Base-by-base conservation (phyloP, 345 rosid genomes). In the Angophora floribunda region DNA sequence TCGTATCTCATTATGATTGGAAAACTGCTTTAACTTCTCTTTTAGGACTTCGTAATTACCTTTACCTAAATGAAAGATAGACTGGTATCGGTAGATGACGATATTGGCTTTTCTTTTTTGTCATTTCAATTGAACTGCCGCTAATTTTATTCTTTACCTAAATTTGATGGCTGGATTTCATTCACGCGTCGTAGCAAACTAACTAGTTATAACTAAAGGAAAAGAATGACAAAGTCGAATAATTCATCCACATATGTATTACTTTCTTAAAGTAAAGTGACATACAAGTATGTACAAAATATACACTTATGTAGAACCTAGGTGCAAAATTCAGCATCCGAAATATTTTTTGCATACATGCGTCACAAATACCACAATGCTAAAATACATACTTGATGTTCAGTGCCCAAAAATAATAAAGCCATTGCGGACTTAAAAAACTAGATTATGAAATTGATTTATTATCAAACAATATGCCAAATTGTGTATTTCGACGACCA, bases 71-170 rank as follows among this genome's bases (percentile, higher is more conserved):
- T 16, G 80, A 67, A 63, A 63, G 22, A 67, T 16, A 67, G 45
- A 3, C 9, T 1, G 6, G 32, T 4, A 36, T 36, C 4, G 4
- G 41, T 32, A 36, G 7, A 1, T 2, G 12, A 21, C 1, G 2
- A 75, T 41, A 10, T 75, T 21, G 49, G 2, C 49, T 6, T 22
- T 75, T 75, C 10, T 2, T 36, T 36, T 36, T 3, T 36, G 1
- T 41, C 28, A 19, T n/a, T 63, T 63, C 19, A 2, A n/a, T 63
- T 63, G n/a, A n/a, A 63, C 41, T 0, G 2, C 36, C 2, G 8
- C 36, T n/a, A 14, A 13, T 13, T n/a, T 32, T 63, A 63, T n/a
- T 63, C 8, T 63, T n/a, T n/a, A 63, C 75, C 9, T n/a, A 13
- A 63, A 63, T n/a, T 5, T 0, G 1, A 14, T 63, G 32, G 41